Conservation (phyloP, 805 yeast species). For the Starmerella apicola region DNA sequence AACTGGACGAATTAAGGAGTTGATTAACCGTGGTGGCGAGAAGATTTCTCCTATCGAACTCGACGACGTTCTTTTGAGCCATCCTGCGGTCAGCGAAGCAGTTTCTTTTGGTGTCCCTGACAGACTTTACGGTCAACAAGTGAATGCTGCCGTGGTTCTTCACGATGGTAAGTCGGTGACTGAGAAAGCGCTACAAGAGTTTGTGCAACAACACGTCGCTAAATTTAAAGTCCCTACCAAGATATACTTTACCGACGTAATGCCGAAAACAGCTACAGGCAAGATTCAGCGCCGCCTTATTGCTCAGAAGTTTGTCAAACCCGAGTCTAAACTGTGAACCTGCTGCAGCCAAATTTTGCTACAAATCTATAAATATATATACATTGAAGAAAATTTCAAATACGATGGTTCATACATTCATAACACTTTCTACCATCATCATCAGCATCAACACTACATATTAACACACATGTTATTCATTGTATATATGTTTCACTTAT, state of each 20-base stretch:
- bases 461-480: too few relatives aligned
- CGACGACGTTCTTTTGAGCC: constrained; percentile 47
- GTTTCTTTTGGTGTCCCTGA: constrained; percentile 60
- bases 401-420: too few relatives aligned
- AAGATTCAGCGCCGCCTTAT: constrained; percentile 59
- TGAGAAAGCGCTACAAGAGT: constrained; percentile 35
- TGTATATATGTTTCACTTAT: too few relatives aligned
- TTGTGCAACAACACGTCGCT: constrained; percentile 37
- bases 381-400: too few relatives aligned
- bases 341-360: not conserved
- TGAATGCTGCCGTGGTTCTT: constrained; percentile 56
- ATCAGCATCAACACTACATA: too few relatives aligned
- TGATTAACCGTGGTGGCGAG: constrained; percentile 69
- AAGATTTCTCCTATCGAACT: constrained; percentile 63
- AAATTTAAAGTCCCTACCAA: constrained; percentile 49
- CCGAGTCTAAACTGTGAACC: constrained; percentile 8
- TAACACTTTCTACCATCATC: too few relatives aligned
- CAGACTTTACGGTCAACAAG: constrained; percentile 57
- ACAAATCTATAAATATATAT: too few relatives aligned
- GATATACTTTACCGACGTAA: constrained; percentile 43
- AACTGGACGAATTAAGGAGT: constrained; percentile 62
- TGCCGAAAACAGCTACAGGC: constrained; percentile 71
- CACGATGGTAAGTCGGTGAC: constrained; percentile 30
- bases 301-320: constrained; percentile 34
- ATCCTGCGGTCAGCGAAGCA: constrained; percentile 55